Base-by-base conservation (phyloP, 805 yeast genomes). In the Metschnikowia reukaufii region DNA sequence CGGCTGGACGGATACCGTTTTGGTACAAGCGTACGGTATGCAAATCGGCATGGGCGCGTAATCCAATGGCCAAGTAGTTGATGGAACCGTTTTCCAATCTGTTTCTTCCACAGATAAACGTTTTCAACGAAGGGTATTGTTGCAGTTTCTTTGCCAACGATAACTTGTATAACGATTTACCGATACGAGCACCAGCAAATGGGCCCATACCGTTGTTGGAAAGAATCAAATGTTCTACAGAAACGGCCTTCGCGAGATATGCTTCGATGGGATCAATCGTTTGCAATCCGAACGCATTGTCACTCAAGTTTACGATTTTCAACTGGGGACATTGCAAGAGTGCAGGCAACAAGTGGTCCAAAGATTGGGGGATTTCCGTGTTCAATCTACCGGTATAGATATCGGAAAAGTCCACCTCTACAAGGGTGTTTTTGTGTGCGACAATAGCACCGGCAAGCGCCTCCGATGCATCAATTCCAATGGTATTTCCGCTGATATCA, bases 161-260 rank as follows among this genome's bases (percentile, higher is more conserved):
- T 54, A 92, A 77, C 56, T 78, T 76, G 69, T 74, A 88, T 39
- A 94, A 78, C 4, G 96, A 88, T 58, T 82, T 82, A 50, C 97
- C 99, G 51, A 94, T 87, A 64, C 96, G 81, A 47, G 92, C 85
- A 59, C 99, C 99, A 0, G 98, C 96, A 64, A 86, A 86, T 20
- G 99, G 99, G 30, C 99, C 99, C 82, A 94, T 85, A 46, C 99
- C 99, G 66, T 94, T 94, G 70, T 94, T 94, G 39, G 97, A 85
- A 52, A 94, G 74, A 55, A 88, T 83, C 65, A 94, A 78, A 64
- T 94, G 97, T 67, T 88, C 86, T 46, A 94, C 70, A 20, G 95
- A 82, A 15, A 81, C 77, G 30, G 92, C 96, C 57, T 84, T 76
- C 10, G 87, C 72, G 48, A 94, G 73, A 59, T 84, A 90, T 21